Percentiles rank a stretch among this genome's conserved stretches.
phyloP scores from a whole-genome alignment of 2,329 filamentous ascomycete genomes.

The Fusarium buharicum region DNA sequence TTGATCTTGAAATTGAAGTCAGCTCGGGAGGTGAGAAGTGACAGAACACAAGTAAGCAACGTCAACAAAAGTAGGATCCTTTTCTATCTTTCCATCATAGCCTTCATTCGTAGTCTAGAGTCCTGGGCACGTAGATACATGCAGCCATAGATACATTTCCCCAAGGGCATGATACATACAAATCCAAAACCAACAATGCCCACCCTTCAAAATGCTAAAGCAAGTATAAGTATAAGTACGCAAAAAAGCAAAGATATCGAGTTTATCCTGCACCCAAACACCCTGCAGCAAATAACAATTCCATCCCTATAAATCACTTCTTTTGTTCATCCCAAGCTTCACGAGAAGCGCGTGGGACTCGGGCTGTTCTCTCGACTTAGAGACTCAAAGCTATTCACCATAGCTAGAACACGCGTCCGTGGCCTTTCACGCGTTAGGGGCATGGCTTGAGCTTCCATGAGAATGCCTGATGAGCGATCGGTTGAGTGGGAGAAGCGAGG shows the following conservation, averaged over 20 bases:
- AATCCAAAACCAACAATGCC: constrained; percentile 9
- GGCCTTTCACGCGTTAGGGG: constrained; percentile 52
- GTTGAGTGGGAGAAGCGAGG: constrained; percentile 45
- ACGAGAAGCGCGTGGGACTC: constrained; percentile 50
- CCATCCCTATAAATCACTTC: background rate
- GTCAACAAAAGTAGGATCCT: background rate
- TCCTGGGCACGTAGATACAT: constrained; percentile 25
- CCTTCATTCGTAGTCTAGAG: constrained; percentile 1
- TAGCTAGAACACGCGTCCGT: constrained; percentile 60
- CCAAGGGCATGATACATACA: constrained; percentile 11
- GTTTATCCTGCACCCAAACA: constrained; percentile 32
- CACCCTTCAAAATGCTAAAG: constrained; percentile 24
- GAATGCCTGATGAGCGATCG: constrained; percentile 48
- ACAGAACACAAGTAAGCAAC: background rate
- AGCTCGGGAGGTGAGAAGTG: background rate
- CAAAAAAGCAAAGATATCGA: constrained; percentile 15
- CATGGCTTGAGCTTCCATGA: constrained; percentile 61
- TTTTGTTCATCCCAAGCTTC: background rate
- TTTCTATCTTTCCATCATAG: constrained; percentile 5
- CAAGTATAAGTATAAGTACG: constrained; percentile 1
- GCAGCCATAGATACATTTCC: constrained; percentile 24
- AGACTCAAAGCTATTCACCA: constrained; percentile 67
- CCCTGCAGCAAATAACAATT: constrained; percentile 25
- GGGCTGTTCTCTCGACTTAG: constrained; percentile 57
- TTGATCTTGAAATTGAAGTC: background rate